Evolutionary conservation across 306 rosid genomes (phyloP).

Genomic region (Morella rubra): DNA sequence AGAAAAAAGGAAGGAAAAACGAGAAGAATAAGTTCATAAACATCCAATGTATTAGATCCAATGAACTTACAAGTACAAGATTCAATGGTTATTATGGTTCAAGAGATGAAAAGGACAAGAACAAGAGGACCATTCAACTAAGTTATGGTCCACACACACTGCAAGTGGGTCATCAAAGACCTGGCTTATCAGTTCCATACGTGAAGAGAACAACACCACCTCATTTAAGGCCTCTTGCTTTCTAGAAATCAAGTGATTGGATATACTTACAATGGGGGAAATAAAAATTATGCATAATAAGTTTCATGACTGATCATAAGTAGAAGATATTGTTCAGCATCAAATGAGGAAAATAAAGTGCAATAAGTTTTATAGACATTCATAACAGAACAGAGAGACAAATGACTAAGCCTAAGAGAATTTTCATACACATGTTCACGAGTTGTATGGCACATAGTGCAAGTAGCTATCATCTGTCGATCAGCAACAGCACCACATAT

Average conservation of each 20-base stretch:
- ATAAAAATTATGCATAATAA: not conserved
- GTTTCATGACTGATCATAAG: not conserved
- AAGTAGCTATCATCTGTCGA: slow-evolving; percentile 36
- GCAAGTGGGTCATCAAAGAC: slow-evolving; percentile 9
- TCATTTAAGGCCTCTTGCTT: slow-evolving; percentile 6
- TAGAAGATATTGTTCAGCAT: not conserved
- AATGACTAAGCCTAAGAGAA: slow-evolving; percentile 5
- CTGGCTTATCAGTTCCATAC: not conserved
- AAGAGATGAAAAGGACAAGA: not conserved
- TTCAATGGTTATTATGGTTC: slow-evolving; percentile 9
- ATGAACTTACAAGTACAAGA: slow-evolving; percentile 20
- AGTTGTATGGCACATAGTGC: slow-evolving; percentile 44
- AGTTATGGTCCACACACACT: not conserved
- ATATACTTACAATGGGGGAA: not conserved
- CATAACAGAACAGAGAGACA: not conserved
- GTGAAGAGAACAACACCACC: not conserved
- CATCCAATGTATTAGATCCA: not conserved
- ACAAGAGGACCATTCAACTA: not conserved
- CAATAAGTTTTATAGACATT: not conserved
- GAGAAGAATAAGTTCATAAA: not conserved
- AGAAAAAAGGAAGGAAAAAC: not conserved
- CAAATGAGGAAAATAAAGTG: not conserved
- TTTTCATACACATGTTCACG: slow-evolving; percentile 55
- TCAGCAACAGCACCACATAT: slow-evolving; percentile 49
- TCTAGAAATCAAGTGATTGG: not conserved